Evolutionary conservation across 441 rosid genomes (phyloP).

Genomic region (Erodium trifolium): DNA sequence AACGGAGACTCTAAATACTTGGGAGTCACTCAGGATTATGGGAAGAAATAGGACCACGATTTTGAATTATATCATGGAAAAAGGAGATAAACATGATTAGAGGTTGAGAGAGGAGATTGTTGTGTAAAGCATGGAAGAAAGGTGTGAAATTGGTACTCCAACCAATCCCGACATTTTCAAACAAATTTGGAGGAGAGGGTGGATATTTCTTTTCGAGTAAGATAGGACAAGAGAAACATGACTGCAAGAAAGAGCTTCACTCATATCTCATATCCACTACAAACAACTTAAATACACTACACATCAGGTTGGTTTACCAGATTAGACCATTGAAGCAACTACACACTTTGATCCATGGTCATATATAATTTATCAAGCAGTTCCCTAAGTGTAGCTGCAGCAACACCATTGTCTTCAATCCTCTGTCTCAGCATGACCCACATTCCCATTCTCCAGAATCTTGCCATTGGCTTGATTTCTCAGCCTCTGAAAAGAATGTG

Average conservation of each 20-base stretch:
- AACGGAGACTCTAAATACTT: too few species aligned
- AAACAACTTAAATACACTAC: conserved; percentile 18
- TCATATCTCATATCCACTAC: neutral
- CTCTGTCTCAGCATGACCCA: conserved; percentile 42
- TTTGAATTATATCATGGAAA: too few species aligned
- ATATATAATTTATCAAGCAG: neutral
- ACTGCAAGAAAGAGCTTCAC: neutral
- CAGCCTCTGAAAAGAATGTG: conserved; percentile 41
- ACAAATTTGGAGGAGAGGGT: too few species aligned
- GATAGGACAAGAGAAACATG: neutral
- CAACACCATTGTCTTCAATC: neutral
- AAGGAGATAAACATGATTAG: too few species aligned
- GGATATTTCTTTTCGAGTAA: too few species aligned
- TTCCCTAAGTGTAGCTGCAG: too few species aligned
- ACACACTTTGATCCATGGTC: conserved; percentile 7
- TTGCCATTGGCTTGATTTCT: conserved; percentile 86
- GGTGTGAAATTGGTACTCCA: too few species aligned
- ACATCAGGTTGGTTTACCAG: conserved; percentile 24
- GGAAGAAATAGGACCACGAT: too few species aligned
- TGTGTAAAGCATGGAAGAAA: too few species aligned
- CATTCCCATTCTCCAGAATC: conserved; percentile 59
- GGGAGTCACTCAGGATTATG: too few species aligned
- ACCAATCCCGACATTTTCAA: too few species aligned
- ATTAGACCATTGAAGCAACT: conserved; percentile 12
- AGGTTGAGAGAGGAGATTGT: too few species aligned